Base-by-base conservation (phyloP, 306 rosid genomes). In the Rosa persica region DNA sequence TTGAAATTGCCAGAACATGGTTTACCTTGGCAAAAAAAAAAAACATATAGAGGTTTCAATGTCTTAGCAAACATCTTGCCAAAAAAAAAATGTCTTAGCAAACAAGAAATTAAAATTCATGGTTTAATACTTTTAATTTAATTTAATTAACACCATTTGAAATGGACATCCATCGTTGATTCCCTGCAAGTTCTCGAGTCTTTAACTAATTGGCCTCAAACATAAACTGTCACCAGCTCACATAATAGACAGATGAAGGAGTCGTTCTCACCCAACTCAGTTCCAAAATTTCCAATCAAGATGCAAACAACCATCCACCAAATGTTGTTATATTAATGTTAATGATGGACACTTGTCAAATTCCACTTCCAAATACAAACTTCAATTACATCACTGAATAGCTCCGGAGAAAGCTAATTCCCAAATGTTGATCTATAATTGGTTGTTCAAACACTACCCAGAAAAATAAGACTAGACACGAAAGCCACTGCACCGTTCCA, bases 341-440 rank as follows among this genome's bases (percentile, higher is more conserved):
- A 46, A 43, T 52, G 78, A 76, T 30, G 62, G 62, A 76, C 88
- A 81, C 77, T 74, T 76, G 62, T 71, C 71, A 30, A 42, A 39
- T 74, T 70, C 73, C 66, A 46, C 78, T 17, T 52, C 54, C 71
- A 1, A 27, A 44, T 65, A 49, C 54, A 40, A 62, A 48, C 80
- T 78, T 69, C 83, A 69, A 65, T 83, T 74, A 73, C 83, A 73
- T 73, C 74, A 79, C 48, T 5, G 55, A 27, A 54, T 34, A 46
- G 52, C 69, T 55, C 60, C 47, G 43, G 54, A 74, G 11, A 10
- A 20, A 12, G 0, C 8, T 19, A 23, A 46, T 13, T 23, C 73
- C 79, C 79, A 67, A 80, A 67, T 36, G 75, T 25, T 70, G 5
- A 13, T 19, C n/a, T 10, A 23, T 58, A n/a, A 36, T 57, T 74